Evolutionary conservation across 2,329 filamentous ascomycete species (phyloP).

Genomic region (Xylariaceae sp.): DNA sequence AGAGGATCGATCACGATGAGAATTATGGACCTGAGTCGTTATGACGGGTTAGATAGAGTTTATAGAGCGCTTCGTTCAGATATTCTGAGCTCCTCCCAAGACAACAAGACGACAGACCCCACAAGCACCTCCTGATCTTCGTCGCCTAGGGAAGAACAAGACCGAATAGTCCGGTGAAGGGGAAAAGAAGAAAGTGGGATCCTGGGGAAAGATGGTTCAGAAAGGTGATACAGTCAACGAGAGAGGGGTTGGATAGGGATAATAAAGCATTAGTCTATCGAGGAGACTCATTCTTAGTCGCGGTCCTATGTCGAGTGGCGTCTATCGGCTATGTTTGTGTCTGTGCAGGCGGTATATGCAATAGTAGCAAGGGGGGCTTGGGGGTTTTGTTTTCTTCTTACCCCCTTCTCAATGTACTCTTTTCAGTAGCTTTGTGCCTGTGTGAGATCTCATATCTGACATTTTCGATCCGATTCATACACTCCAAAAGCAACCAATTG

Average conservation of each 20-base stretch:
- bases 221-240: slow-evolving; percentile 23
- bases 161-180: slow-evolving; percentile 15
- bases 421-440: slow-evolving; percentile 16
- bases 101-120: slow-evolving; percentile 16
- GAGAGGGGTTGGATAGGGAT: slow-evolving; percentile 25
- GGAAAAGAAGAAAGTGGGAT: slow-evolving; percentile 14
- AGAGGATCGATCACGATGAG: slow-evolving; percentile 21
- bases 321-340: slow-evolving; percentile 28
- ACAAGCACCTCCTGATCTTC: slow-evolving; percentile 18
- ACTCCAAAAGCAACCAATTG: slow-evolving; percentile 14
- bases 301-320: slow-evolving; percentile 20
- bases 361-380: slow-evolving; percentile 31
- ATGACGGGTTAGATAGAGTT: slow-evolving; percentile 24
- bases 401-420: slow-evolving; percentile 20
- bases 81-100: slow-evolving; percentile 17
- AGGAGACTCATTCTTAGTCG: slow-evolving; percentile 17
- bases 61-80: slow-evolving; percentile 20
- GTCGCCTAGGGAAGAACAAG: slow-evolving; percentile 18
- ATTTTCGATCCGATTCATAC: slow-evolving; percentile 23
- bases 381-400: too few species aligned
- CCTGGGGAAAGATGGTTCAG: slow-evolving; percentile 16
- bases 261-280: slow-evolving; percentile 24
- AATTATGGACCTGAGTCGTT: slow-evolving; percentile 17
- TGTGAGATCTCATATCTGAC: slow-evolving; percentile 24
- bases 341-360: slow-evolving; percentile 24